Percentiles rank a stretch among this genome's conserved stretches.
phyloP scores from a whole-genome alignment of 129 eudicot species.

The Ambrosia artemisiifolia region DNA sequence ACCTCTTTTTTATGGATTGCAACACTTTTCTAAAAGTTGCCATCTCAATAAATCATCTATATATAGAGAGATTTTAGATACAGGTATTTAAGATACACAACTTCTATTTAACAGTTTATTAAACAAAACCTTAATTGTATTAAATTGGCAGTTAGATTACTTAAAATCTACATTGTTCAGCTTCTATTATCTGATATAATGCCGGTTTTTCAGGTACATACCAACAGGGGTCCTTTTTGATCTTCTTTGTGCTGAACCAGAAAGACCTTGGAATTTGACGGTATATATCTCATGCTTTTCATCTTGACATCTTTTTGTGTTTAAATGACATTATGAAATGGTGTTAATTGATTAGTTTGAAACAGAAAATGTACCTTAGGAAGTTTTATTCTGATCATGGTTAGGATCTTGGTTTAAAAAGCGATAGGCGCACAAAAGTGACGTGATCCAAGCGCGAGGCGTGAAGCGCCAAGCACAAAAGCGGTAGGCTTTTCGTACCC shows the following conservation, averaged over 20 bases:
- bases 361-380: not conserved
- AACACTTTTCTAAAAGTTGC: not conserved
- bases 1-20: not conserved
- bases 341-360: slow-evolving; percentile 3
- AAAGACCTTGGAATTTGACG: slow-evolving; percentile 96
- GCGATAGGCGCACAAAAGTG: too few relatives aligned
- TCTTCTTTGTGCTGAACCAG: slow-evolving; percentile 97
- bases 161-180: not conserved
- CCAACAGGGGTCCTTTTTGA: slow-evolving; percentile 97
- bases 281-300: slow-evolving; percentile 35
- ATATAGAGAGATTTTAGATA: too few relatives aligned
- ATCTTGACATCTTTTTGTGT: slow-evolving; percentile 9
- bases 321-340: not conserved
- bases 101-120: not conserved
- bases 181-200: slow-evolving; percentile 15
- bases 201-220: slow-evolving; percentile 61
- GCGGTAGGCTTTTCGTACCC: too few relatives aligned
- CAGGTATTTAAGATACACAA: not conserved
- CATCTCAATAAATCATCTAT: not conserved
- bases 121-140: not conserved
- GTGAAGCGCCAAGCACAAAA: too few relatives aligned
- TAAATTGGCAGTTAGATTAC: not conserved
- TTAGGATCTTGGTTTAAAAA: too few relatives aligned
- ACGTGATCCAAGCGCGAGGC: too few relatives aligned
- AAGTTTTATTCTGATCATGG: not conserved